phyloP scores from a whole-genome alignment of 371 early-diverging fungal species.

The Rhizopus sp. region DNA sequence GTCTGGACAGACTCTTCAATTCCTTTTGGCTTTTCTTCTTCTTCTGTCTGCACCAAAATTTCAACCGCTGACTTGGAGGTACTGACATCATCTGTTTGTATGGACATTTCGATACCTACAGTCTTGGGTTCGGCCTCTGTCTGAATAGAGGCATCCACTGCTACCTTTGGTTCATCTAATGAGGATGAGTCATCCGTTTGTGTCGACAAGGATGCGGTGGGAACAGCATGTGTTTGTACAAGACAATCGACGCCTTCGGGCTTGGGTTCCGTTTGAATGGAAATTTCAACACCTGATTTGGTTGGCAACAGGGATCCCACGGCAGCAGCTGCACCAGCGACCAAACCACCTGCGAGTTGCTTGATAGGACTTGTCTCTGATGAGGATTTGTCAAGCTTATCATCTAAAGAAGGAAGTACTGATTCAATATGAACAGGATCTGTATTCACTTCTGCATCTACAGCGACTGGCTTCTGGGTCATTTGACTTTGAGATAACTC shows the following conservation, averaged over 20 bases:
- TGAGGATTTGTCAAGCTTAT: slow-evolving; percentile 23
- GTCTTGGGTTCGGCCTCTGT: slow-evolving; percentile 5
- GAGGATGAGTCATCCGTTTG: slow-evolving; percentile 8
- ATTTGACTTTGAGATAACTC: slow-evolving; percentile 32
- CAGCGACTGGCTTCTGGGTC: slow-evolving; percentile 11
- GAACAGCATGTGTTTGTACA: slow-evolving; percentile 9
- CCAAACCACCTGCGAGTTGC: slow-evolving; percentile 11
- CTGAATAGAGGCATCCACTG: slow-evolving; percentile 7
- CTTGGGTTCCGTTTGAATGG: slow-evolving; percentile 14
- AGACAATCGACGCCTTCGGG: background rate
- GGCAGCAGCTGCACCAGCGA: slow-evolving; percentile 6
- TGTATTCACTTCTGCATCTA: slow-evolving; percentile 24
- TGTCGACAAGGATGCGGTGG: background rate
- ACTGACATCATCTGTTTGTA: background rate
- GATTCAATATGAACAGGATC: slow-evolving; percentile 10
- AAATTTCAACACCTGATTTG: slow-evolving; percentile 4
- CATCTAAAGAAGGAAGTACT: slow-evolving; percentile 30
- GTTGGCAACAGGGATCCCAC: background rate
- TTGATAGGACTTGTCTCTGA: slow-evolving; percentile 6
- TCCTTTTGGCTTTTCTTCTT: background rate
- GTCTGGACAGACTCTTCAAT: slow-evolving; percentile 11
- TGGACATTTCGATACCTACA: slow-evolving; percentile 5
- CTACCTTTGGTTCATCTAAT: background rate
- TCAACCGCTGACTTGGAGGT: background rate
- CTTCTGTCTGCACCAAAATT: slow-evolving; percentile 2